Conservation (phyloP, 208 protist species). For the Baffinella frigidus region DNA sequence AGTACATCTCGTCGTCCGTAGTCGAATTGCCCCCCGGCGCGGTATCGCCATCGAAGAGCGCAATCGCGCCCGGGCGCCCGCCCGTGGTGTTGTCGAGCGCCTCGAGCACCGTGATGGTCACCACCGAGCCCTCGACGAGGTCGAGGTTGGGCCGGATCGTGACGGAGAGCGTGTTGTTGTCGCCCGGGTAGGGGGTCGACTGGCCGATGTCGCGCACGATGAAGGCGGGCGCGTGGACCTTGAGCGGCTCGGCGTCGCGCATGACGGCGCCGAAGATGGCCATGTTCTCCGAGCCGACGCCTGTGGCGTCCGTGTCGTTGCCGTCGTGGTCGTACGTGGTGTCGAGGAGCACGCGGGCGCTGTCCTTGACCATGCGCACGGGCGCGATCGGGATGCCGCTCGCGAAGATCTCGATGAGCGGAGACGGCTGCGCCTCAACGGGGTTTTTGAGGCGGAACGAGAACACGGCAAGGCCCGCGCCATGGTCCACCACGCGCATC, state of each 20-base stretch:
- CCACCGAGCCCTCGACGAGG: neutral
- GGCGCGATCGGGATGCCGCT: neutral
- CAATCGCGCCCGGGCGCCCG: neutral
- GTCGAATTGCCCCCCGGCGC: neutral
- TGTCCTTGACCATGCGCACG: neutral
- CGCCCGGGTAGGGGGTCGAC: neutral
- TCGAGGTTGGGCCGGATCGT: neutral
- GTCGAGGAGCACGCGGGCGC: neutral
- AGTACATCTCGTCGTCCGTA: neutral
- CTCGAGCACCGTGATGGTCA: conserved; percentile 3
- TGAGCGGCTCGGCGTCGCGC: neutral
- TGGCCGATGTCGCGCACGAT: conserved; percentile 16
- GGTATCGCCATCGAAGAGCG: neutral
- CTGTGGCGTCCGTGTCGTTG: neutral
- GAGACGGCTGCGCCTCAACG: neutral
- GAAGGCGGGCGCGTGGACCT: conserved; percentile 7
- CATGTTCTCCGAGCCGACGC: neutral
- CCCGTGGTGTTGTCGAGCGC: neutral
- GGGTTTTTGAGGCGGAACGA: neutral
- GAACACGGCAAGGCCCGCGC: neutral
- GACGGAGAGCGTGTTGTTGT: neutral
- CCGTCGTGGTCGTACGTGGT: neutral
- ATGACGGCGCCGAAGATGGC: neutral
- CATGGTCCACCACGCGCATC: neutral
- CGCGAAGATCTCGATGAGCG: neutral